Conservation (phyloP, 2,329 filamentous ascomycete species). For the Fusarium acutatum region DNA sequence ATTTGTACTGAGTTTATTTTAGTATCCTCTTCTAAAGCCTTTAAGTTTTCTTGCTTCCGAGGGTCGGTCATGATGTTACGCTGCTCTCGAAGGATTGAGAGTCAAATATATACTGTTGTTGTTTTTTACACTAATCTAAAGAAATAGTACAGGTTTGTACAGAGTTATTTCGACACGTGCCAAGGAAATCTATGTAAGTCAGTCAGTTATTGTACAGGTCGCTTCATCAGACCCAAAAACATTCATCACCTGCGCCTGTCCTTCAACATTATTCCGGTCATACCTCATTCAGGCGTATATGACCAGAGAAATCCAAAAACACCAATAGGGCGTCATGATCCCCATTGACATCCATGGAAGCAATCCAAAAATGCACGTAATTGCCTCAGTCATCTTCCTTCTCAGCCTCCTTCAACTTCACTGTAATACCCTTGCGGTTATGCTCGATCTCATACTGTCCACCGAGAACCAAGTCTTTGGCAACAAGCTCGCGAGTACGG, state of each 20-base stretch:
- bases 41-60: not conserved
- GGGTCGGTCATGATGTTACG: not conserved
- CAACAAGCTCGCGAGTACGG: conserved; percentile 91
- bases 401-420: conserved; percentile 55
- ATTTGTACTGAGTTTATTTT: not conserved
- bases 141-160: conserved; percentile 15
- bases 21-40: not conserved
- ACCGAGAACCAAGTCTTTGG: conserved; percentile 90
- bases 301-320: not conserved
- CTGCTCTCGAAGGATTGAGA: not conserved
- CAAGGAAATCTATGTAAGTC: conserved; percentile 35
- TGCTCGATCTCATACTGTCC: conserved; percentile 77
- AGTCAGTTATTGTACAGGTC: conserved; percentile 33
- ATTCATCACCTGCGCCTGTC: conserved; percentile 8
- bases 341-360: not conserved
- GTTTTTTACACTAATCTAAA: conserved; percentile 15
- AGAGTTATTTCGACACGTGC: conserved; percentile 28
- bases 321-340: conserved; percentile 1
- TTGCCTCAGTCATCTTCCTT: conserved; percentile 43
- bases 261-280: conserved; percentile 1
- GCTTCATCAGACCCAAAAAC: conserved; percentile 13
- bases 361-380: not conserved
- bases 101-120: not conserved
- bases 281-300: not conserved
- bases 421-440: conserved; percentile 50